Percentiles rank a stretch among this genome's conserved stretches.
Evolutionary conservation across 768 basidiomycete species (phyloP).

Genomic region (Leccinellum albellum): DNA sequence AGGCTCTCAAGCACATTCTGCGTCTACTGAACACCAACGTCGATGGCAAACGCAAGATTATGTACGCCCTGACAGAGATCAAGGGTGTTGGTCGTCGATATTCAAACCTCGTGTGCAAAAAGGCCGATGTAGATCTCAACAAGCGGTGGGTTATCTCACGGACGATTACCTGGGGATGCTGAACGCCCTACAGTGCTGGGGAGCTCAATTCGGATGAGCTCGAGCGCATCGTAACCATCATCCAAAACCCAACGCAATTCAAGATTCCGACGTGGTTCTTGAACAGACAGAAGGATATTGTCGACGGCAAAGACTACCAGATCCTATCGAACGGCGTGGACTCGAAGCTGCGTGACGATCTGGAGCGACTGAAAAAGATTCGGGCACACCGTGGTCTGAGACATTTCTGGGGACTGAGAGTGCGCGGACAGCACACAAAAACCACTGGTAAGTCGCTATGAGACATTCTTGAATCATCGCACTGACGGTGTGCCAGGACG

Average conservation of each 20-base stretch:
- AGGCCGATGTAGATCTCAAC: slow-evolving; percentile 97
- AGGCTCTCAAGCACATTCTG: slow-evolving; percentile 78
- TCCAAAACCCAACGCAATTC: slow-evolving; percentile 99
- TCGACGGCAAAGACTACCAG: slow-evolving; percentile 96
- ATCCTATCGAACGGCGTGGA: slow-evolving; percentile 95
- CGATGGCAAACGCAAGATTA: slow-evolving; percentile 98
- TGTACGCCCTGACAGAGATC: slow-evolving; percentile 99
- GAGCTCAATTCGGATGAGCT: slow-evolving; percentile 99
- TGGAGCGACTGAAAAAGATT: slow-evolving; percentile 99
- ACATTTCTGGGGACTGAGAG: slow-evolving; percentile 92
- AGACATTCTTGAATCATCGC: background rate
- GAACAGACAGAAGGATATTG: slow-evolving; percentile 98
- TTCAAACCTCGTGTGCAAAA: slow-evolving; percentile 99
- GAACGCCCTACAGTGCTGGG: slow-evolving; percentile 65
- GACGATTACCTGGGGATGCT: slow-evolving; percentile 3
- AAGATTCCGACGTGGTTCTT: slow-evolving; percentile 99
- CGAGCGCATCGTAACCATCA: slow-evolving; percentile 97
- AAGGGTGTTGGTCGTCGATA: slow-evolving; percentile 99
- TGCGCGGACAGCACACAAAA: slow-evolving; percentile 99
- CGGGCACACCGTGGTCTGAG: slow-evolving; percentile 91
- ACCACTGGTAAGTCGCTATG: slow-evolving; percentile 69
- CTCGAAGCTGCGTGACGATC: slow-evolving; percentile 96
- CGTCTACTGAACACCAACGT: slow-evolving; percentile 99
- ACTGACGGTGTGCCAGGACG: slow-evolving; percentile 52
- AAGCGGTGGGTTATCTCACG: slow-evolving; percentile 71